A percentile compares a stretch with the other conserved stretches of the same genome.
phyloP scores from a whole-genome alignment of 208 protist species.

The Spongospora subterranea region DNA sequence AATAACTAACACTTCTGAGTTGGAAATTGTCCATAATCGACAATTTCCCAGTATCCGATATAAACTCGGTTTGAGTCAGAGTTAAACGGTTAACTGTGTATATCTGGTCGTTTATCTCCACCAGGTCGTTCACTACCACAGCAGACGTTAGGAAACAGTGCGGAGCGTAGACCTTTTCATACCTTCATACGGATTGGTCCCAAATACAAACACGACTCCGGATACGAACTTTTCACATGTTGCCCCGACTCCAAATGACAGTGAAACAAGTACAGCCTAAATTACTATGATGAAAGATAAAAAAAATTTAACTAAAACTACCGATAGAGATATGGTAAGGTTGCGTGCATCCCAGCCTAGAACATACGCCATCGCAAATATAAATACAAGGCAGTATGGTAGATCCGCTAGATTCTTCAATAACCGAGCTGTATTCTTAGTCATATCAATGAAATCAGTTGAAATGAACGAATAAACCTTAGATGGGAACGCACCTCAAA shows the following conservation, averaged over 20 bases:
- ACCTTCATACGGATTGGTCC: constrained; percentile 30
- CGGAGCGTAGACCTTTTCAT: background rate
- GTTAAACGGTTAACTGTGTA: background rate
- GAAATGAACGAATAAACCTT: background rate
- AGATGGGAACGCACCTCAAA: background rate
- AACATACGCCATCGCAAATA: background rate
- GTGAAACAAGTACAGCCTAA: constrained; percentile 3
- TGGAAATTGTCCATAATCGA: background rate
- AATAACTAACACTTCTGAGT: background rate
- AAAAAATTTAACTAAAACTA: no score
- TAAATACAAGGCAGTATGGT: background rate
- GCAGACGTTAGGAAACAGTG: background rate
- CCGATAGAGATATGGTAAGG: background rate
- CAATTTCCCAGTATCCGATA: background rate
- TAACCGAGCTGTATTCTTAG: background rate
- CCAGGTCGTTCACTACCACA: constrained; percentile 34
- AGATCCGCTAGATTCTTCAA: background rate
- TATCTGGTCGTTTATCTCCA: background rate
- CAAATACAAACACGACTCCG: background rate
- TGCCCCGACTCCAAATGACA: background rate
- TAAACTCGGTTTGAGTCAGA: background rate
- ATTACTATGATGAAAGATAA: no score
- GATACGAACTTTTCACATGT: background rate
- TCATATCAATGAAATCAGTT: background rate
- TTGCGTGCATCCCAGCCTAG: background rate